These are phyloP conservation scores for Mortierella sp. DNA, from an alignment of 371 early-diverging fungal genomes.

Conservation along the genomic window DNA sequence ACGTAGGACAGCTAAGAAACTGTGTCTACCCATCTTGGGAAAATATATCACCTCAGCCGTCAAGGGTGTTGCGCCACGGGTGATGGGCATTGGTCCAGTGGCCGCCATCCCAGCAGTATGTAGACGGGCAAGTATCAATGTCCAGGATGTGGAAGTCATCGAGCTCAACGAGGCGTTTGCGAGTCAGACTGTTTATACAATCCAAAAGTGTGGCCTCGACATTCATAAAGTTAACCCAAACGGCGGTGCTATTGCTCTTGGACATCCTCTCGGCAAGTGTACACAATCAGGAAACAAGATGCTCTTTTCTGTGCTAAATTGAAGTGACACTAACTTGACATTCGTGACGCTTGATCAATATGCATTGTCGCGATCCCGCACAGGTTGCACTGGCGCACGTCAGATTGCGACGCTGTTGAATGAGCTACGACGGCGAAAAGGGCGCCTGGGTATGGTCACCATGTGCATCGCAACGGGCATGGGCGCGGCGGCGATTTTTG, in stretches of 20 bases:
- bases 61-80: constrained; percentile 93
- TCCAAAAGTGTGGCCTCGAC: constrained; percentile 88
- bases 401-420: constrained; percentile 95
- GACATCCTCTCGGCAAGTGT: constrained; percentile 83
- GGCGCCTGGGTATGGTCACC: constrained; percentile 88
- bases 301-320: neutral
- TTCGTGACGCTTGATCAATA: neutral
- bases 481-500: too few relatives aligned
- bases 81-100: constrained; percentile 98
- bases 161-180: constrained; percentile 99
- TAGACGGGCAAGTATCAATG: constrained; percentile 81
- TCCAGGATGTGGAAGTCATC: constrained; percentile 84
- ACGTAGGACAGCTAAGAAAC: constrained; percentile 91
- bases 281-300: too few relatives aligned
- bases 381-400: constrained; percentile 97
- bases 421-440: constrained; percentile 89
- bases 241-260: constrained; percentile 98
- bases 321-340: neutral
- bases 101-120: constrained; percentile 93
- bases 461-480: constrained; percentile 99
- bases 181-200: constrained; percentile 94
- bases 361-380: constrained; percentile 64
- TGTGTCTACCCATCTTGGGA: constrained; percentile 88
- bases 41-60: constrained; percentile 91
- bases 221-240: constrained; percentile 94